phyloP scores from a whole-genome alignment of 1,284 basidiomycete genomes.

The Cutaneotrichosporon spelunceum region DNA sequence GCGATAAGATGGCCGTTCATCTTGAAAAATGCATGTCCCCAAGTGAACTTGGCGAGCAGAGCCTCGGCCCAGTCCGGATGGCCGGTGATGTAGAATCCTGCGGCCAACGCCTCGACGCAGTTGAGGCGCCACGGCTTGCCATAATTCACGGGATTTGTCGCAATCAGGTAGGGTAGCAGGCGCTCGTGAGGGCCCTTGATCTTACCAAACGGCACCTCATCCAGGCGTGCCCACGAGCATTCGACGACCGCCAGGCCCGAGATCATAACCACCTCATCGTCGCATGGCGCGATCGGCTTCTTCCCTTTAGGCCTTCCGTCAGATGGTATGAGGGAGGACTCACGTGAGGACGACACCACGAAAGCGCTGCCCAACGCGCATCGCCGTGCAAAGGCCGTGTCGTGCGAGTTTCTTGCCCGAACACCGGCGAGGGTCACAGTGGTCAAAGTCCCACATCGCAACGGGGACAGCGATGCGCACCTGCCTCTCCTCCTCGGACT shows the following conservation, averaged over 20 bases:
- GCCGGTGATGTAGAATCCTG: constrained; percentile 86
- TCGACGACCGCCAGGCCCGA: constrained; percentile 91
- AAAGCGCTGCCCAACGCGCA: constrained; percentile 82
- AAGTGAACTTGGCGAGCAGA: constrained; percentile 74
- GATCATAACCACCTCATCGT: constrained; percentile 72
- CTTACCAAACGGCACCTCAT: constrained; percentile 90
- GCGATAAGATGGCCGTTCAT: constrained; percentile 73
- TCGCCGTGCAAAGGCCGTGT: constrained; percentile 76
- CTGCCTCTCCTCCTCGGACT: constrained; percentile 31
- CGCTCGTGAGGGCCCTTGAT: constrained; percentile 91
- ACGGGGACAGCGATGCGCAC: constrained; percentile 63
- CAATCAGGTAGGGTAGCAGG: constrained; percentile 85
- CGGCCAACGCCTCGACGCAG: constrained; percentile 89
- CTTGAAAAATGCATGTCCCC: constrained; percentile 79
- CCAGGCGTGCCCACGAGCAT: constrained; percentile 92
- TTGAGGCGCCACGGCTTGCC: constrained; percentile 89
- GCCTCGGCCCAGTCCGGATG: constrained; percentile 74
- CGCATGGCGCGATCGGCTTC: constrained; percentile 74
- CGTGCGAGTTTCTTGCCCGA: constrained; percentile 91
- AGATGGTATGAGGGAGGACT: constrained; percentile 41
- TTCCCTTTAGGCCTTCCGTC: constrained; percentile 74
- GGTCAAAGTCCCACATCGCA: constrained; percentile 96
- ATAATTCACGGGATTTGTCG: constrained; percentile 91
- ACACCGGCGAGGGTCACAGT: constrained; percentile 92
- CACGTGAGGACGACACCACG: constrained; percentile 90